Percentiles rank a stretch among this genome's conserved stretches.
Evolutionary conservation across 164 flowering plant species (phyloP).

Genomic region (Sedum album): DNA sequence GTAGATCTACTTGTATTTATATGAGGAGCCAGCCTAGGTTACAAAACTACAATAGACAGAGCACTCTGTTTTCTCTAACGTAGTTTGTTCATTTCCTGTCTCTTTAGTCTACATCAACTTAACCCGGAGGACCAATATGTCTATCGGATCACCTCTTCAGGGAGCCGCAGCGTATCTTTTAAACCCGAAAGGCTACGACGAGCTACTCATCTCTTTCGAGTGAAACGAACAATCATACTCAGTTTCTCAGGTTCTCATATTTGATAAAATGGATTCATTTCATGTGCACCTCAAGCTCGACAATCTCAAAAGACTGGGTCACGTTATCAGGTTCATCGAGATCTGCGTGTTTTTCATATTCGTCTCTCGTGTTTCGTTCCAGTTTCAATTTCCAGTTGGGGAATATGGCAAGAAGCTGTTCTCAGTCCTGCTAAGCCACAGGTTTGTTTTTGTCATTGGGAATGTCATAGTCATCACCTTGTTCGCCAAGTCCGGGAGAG

Average conservation of each 20-base stretch:
- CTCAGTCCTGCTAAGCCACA: background rate
- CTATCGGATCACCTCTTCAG: background rate
- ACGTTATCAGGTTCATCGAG: background rate
- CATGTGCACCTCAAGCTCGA: background rate
- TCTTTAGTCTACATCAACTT: background rate
- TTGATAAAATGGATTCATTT: background rate
- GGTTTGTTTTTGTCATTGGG: slow-evolving; percentile 1
- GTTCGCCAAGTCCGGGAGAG: background rate
- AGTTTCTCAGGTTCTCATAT: background rate
- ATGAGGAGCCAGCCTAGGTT: background rate
- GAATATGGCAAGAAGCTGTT: background rate
- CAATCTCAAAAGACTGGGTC: background rate
- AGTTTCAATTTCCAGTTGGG: background rate
- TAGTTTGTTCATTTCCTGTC: background rate
- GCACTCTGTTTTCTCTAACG: background rate
- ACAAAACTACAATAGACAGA: slow-evolving; percentile 1
- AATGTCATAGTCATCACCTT: slow-evolving; percentile 5
- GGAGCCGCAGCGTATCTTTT: background rate
- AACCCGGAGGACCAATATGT: background rate
- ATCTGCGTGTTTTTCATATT: background rate
- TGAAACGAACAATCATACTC: background rate
- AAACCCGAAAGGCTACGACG: background rate
- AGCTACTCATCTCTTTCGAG: too few species aligned
- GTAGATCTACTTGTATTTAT: background rate
- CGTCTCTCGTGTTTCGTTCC: background rate